A percentile compares a stretch with the other conserved stretches of the same genome.
Conservation (phyloP, 2,329 filamentous ascomycete species). For the Aquanectria penicillioides region DNA sequence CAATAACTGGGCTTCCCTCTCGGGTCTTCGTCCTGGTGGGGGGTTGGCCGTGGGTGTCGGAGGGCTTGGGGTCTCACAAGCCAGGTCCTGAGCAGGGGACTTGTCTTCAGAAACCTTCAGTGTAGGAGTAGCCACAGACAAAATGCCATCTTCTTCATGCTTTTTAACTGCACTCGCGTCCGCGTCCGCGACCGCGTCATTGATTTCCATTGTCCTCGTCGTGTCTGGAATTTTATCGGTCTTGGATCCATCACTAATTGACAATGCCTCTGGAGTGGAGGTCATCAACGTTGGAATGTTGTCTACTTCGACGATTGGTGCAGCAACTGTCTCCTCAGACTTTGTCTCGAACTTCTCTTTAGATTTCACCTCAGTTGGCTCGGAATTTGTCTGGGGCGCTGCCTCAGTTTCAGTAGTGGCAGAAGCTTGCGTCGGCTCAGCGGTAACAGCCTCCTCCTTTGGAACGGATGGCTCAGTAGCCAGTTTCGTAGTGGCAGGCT, state of each 20-base stretch:
- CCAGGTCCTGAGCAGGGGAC: slow-evolving; percentile 43
- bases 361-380: too few species aligned
- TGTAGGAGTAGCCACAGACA: slow-evolving; percentile 25
- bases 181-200: slow-evolving; percentile 18
- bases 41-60: slow-evolving; percentile 21
- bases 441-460: slow-evolving; percentile 13
- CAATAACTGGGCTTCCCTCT: slow-evolving; percentile 24
- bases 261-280: slow-evolving; percentile 15
- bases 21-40: too few species aligned
- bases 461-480: too few species aligned
- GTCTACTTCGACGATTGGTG: slow-evolving; percentile 34
- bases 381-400: slow-evolving; percentile 4
- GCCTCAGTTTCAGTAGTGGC: neutral
- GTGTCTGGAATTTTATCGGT: slow-evolving; percentile 29
- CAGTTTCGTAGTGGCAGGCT: neutral
- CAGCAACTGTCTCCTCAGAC: slow-evolving; percentile 9
- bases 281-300: slow-evolving; percentile 29
- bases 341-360: slow-evolving; percentile 9
- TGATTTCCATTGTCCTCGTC: slow-evolving; percentile 22
- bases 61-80: slow-evolving; percentile 32
- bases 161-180: slow-evolving; percentile 20
- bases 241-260: slow-evolving; percentile 25
- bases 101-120: slow-evolving; percentile 39
- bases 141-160: slow-evolving; percentile 25
- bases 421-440: neutral